phyloP scores from a whole-genome alignment of 345 rosid species.

The Brassica incana region DNA sequence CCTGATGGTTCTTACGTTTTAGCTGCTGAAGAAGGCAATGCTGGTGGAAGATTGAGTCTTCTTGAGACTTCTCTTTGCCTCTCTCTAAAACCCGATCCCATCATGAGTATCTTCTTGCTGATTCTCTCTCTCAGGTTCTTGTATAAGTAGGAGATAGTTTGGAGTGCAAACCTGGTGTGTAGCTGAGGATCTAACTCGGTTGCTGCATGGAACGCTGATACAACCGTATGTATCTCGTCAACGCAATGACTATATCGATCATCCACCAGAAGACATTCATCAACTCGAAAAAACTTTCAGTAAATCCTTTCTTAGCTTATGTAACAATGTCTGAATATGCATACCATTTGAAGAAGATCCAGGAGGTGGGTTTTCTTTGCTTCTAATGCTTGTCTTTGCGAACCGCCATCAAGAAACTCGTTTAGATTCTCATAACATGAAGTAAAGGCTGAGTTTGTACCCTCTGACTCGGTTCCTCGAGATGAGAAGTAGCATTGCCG shows the following conservation, averaged over 20 bases:
- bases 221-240: conserved; percentile 88
- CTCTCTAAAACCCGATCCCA: conserved; percentile 50
- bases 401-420: conserved; percentile 39
- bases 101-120: conserved; percentile 75
- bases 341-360: conserved; percentile 71
- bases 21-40: conserved; percentile 83
- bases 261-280: conserved; percentile 59
- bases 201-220: conserved; percentile 95
- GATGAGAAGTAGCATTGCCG: conserved; percentile 41
- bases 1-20: conserved; percentile 68
- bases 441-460: conserved; percentile 30
- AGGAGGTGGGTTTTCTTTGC: conserved; percentile 66
- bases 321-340: not conserved
- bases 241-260: conserved; percentile 75
- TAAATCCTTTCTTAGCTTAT: not conserved
- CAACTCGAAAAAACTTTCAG: conserved; percentile 4
- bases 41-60: conserved; percentile 55
- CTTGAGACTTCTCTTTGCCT: conserved; percentile 51
- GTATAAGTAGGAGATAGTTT: conserved; percentile 65
- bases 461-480: conserved; percentile 33
- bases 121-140: conserved; percentile 81
- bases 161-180: conserved; percentile 80
- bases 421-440: conserved; percentile 27
- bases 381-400: conserved; percentile 42
- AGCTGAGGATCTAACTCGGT: conserved; percentile 82